Base-by-base conservation (phyloP, 208 protist genomes). In the Leishmania martiniquensis region DNA sequence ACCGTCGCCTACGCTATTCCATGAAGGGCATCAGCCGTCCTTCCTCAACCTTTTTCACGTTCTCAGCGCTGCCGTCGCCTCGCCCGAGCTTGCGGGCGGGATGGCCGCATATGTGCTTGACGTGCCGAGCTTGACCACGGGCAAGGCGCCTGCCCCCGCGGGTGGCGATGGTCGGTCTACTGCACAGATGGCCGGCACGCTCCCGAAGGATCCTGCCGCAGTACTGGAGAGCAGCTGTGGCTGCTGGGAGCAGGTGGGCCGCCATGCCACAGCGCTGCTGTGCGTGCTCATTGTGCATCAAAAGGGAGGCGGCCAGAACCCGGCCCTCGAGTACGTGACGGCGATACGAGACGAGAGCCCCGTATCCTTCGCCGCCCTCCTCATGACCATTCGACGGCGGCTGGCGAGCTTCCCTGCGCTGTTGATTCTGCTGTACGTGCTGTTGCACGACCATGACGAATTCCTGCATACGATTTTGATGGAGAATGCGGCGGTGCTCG, bases 361-460 rank as follows among this genome's bases (percentile, higher is more conserved):
- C 1, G 55, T 93, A n/a, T 39, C 60, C 6, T 93, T 90, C 75
- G 71, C 68, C 29, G n/a, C 51, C 2, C 78, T 97, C 13, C 85
- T 95, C 42, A 62, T 67, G 15, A 72, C 87, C 15, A 80, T 94
- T 6, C 73, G 70, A 37, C 83, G 39, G 62, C 73, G 81, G 29
- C 49, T 97, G 37, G 22, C 78, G 20, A 71, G 66, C 25, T 95
- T 87, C 70, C 91, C 93, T 1, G 72, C 83, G 15, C 25, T 95
- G 29, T 89, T 84, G 71, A 89, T 93, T 73, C 57, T 97, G 29
- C 74, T 97, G 51, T 97, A 97, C 77, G 76, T 81, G 45, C 79
- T 97, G 6, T 25, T 97, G 25, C 78, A 93, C 70, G 93, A 97
- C 72, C 88, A 95, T 60, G 83, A 75, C 32, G 87, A 74, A 17